Evolutionary conservation across 1,284 basidiomycete genomes (phyloP), one percentile per base, ranked within the genome.

Genomic region (Leccinum angustisporum): DNA sequence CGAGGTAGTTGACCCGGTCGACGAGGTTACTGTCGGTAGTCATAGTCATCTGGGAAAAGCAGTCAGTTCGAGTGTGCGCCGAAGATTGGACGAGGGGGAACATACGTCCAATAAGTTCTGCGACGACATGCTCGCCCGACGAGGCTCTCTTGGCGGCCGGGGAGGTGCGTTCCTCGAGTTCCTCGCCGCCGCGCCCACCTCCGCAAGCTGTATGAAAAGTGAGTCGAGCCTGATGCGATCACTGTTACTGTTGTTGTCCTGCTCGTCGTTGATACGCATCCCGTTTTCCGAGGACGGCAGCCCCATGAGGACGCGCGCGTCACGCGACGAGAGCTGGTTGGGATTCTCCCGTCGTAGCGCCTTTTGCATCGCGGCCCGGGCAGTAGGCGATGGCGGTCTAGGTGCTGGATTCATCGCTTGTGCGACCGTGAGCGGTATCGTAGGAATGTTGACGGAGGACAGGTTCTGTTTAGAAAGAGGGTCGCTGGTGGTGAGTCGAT

Each of bases 261-360:
- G 66, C 7, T 62, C 77, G 43, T 79, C 80, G 4, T 72, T 75
- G 43, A 78, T 71, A 53, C 76, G 74, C 58, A 72, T 66, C 64
- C 70, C 75, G 54, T 64, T 65, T n/a, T 73, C 66, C 11, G 63
- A 40, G 61, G 77, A 72, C 30, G 80, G 77, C 55, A 85, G 68
- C 57, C 90, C 86, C 87, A 94, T 91, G 50, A 95, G 78, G 9
- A 96, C 83, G 25, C 87, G 86, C 2, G 93, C 92, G 72, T 96
- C 94, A 6, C 93, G 86, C 50, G 86, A 90, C 0, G 95, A 95
- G 13, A 99, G 82, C 72, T 95, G 90, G 74, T 94, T 91, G 8
- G 94, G 91, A 73, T 98, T 94, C 66, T 95, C 92, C 36, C 94
- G 82, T 10, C 92, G 85, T 60, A 91, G 81, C 0, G 95, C 95